phyloP scores from a whole-genome alignment of 495 filamentous ascomycete species.

The Sordaria brevicollis region DNA sequence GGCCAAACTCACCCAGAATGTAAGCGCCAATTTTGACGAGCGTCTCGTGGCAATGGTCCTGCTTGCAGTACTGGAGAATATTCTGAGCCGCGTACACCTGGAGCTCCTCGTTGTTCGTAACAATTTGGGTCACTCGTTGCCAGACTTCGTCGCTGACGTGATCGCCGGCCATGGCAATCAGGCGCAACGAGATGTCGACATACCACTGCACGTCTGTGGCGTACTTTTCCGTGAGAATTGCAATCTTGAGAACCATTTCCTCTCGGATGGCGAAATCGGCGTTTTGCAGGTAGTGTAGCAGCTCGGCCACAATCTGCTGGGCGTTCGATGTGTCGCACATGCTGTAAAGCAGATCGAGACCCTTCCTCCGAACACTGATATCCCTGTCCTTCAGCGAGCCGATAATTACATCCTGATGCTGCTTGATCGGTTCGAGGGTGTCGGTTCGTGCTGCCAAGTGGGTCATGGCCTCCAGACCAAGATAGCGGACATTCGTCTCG shows the following conservation, averaged over 20 bases:
- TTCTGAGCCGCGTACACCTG: constrained; percentile 95
- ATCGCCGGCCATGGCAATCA: constrained; percentile 94
- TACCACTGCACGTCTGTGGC: constrained; percentile 99
- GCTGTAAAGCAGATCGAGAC: constrained; percentile 93
- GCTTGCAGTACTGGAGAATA: constrained; percentile 80
- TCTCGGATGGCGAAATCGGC: constrained; percentile 97
- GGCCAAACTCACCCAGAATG: constrained; percentile 91
- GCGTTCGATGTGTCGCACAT: constrained; percentile 97
- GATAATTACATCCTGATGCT: constrained; percentile 92
- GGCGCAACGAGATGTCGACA: constrained; percentile 89
- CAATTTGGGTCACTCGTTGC: constrained; percentile 98
- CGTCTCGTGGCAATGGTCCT: constrained; percentile 89
- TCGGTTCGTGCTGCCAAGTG: constrained; percentile 93
- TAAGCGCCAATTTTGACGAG: constrained; percentile 96
- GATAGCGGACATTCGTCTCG: constrained; percentile 96
- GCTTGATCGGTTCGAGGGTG: constrained; percentile 94
- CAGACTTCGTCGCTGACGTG: constrained; percentile 99
- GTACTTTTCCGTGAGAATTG: constrained; percentile 96
- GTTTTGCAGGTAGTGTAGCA: constrained; percentile 87
- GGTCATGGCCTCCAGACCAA: constrained; percentile 96
- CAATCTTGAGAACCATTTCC: constrained; percentile 99
- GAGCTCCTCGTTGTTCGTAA: constrained; percentile 97
- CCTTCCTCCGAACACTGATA: constrained; percentile 94
- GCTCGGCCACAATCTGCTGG: constrained; percentile 82
- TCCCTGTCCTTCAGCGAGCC: constrained; percentile 90